Evolutionary conservation across 176 grass and related monocot genomes (phyloP).

Genomic region (Panicum miliaceum): DNA sequence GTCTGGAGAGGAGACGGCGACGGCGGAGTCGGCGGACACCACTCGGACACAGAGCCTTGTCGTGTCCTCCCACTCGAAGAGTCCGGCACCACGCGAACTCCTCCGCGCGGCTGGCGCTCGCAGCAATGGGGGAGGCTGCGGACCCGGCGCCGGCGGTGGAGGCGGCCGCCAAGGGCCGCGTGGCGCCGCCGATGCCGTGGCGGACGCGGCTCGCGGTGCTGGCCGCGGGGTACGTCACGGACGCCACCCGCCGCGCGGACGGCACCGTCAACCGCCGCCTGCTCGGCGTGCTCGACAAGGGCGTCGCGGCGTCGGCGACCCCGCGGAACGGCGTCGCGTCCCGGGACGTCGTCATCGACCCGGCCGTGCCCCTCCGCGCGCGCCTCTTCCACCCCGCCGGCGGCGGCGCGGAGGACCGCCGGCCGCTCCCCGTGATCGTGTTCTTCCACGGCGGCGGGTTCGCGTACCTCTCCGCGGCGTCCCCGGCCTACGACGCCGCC

Average conservation of each 20-base stretch:
- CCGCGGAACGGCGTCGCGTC: slow-evolving; percentile 56
- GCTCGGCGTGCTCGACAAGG: slow-evolving; percentile 46
- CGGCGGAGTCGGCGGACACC: too few relatives aligned
- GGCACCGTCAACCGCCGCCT: slow-evolving; percentile 73
- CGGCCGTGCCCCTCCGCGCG: slow-evolving; percentile 43
- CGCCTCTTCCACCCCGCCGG: slow-evolving; percentile 58
- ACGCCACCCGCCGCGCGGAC: slow-evolving; percentile 57
- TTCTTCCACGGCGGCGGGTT: slow-evolving; percentile 97
- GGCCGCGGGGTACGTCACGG: slow-evolving; percentile 42
- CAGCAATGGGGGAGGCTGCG: background rate
- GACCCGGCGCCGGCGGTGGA: background rate
- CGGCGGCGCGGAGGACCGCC: background rate
- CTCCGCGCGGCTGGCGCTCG: too few relatives aligned
- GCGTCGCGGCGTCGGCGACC: slow-evolving; percentile 19
- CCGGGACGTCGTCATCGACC: slow-evolving; percentile 48
- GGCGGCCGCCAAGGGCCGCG: background rate
- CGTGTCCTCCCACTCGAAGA: background rate
- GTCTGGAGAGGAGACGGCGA: background rate
- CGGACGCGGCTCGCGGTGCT: slow-evolving; percentile 48
- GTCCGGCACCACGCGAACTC: background rate
- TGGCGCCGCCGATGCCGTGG: slow-evolving; percentile 67
- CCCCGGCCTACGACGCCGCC: slow-evolving; percentile 57
- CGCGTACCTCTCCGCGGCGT: slow-evolving; percentile 64
- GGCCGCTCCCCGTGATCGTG: slow-evolving; percentile 51
- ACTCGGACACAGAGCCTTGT: background rate